phyloP scores from a whole-genome alignment of 2,329 filamentous ascomycete species.

The Stagonosporopsis vannaccii region DNA sequence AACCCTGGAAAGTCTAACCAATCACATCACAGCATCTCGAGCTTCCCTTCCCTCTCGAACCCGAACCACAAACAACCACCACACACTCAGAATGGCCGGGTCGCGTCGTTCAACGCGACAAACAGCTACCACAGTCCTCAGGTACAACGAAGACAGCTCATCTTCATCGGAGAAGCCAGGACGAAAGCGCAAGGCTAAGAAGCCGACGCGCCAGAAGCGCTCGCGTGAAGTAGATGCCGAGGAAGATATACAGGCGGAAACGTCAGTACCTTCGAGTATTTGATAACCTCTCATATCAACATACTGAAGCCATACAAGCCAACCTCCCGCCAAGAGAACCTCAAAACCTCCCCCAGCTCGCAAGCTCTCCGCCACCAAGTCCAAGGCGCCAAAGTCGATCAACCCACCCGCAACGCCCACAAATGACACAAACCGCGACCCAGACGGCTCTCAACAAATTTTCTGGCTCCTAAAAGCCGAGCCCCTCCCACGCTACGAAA shows the following conservation, averaged over 20 bases:
- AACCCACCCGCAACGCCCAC: conserved; percentile 22
- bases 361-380: conserved; percentile 3
- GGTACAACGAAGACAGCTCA: conserved; percentile 31
- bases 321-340: conserved; percentile 33
- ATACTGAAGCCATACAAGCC: conserved; percentile 8
- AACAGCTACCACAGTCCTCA: conserved; percentile 23
- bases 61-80: neutral
- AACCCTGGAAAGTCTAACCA: neutral
- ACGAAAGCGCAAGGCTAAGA: conserved; percentile 32
- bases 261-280: neutral
- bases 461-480: conserved; percentile 66
- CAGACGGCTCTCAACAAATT: conserved; percentile 37
- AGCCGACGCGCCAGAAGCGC: conserved; percentile 41
- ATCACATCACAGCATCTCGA: conserved; percentile 2
- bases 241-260: conserved; percentile 12
- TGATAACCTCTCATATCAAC: neutral
- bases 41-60: neutral
- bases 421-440: conserved; percentile 37
- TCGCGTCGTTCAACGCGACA: conserved; percentile 43
- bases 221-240: conserved; percentile 27
- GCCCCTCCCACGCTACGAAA: conserved; percentile 84
- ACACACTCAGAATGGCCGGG: conserved; percentile 31
- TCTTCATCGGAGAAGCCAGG: conserved; percentile 23
- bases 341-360: conserved; percentile 16
- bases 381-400: conserved; percentile 18